These are phyloP conservation scores for Aphanocladium album DNA, from an alignment of 2,329 filamentous ascomycete genomes.

Conservation along the genomic window DNA sequence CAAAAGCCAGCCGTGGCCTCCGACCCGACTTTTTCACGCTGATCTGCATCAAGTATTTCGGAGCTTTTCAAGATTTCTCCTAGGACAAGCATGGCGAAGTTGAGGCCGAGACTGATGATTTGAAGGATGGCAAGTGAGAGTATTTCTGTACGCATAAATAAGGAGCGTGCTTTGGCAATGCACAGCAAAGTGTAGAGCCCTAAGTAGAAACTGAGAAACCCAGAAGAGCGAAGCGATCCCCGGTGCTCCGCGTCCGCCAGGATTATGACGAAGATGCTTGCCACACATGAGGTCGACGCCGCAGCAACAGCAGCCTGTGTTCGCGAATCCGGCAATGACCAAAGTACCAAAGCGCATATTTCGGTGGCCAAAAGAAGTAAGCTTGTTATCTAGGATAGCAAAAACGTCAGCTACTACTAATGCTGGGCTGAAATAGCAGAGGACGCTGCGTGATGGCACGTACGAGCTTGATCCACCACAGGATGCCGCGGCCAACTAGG, in stretches of 20 bases:
- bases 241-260: background rate
- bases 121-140: background rate
- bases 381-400: background rate
- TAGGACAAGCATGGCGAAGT: background rate
- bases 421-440: background rate
- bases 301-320: background rate
- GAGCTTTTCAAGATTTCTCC: background rate
- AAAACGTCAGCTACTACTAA: background rate
- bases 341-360: background rate
- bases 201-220: background rate
- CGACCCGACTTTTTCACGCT: no score
- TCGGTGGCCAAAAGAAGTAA: background rate
- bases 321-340: background rate
- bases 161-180: background rate
- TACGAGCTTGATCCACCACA: background rate
- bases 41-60: background rate
- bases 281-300: background rate
- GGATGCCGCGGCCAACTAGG: background rate
- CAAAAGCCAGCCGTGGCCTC: background rate
- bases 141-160: background rate
- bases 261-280: background rate
- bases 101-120: background rate
- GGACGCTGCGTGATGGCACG: background rate
- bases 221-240: background rate
- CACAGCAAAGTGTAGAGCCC: background rate